Evolutionary conservation across 2,329 filamentous ascomycete species (phyloP).

Genomic region (Drechmeria coniospora): DNA sequence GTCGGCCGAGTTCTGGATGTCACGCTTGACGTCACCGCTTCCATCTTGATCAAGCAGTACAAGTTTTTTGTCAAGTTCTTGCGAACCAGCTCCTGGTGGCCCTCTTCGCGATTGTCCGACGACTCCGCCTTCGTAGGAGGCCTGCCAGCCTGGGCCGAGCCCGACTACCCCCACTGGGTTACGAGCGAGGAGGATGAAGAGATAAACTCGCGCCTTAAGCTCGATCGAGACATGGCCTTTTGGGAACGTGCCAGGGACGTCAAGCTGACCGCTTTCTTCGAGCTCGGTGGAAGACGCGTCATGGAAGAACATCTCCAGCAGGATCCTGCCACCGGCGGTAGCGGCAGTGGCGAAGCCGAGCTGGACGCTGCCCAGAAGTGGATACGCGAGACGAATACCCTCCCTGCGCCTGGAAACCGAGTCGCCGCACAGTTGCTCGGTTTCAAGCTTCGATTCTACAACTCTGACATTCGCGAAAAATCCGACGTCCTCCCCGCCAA

Average conservation of each 20-base stretch:
- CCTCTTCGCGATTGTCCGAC: conserved; percentile 39
- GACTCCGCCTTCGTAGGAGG: conserved; percentile 36
- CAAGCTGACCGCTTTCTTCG: conserved; percentile 76
- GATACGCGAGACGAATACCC: conserved; percentile 65
- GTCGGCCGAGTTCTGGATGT: conserved; percentile 90
- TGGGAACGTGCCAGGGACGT: conserved; percentile 66
- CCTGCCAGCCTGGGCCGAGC: conserved; percentile 75
- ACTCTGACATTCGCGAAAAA: conserved; percentile 59
- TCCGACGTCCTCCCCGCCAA: conserved; percentile 77
- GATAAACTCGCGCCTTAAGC: conserved; percentile 37
- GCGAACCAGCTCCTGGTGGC: conserved; percentile 93
- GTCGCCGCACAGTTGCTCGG: conserved; percentile 89
- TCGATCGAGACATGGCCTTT: conserved; percentile 56
- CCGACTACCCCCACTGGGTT: conserved; percentile 47
- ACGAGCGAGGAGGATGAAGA: conserved; percentile 55
- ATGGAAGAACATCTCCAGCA: conserved; percentile 40
- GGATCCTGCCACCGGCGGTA: conserved; percentile 21
- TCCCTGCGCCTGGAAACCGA: conserved; percentile 74
- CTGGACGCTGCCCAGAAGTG: conserved; percentile 50
- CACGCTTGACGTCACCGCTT: conserved; percentile 86
- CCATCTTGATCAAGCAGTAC: conserved; percentile 81
- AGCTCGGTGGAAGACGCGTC: conserved; percentile 60
- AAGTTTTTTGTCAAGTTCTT: conserved; percentile 91
- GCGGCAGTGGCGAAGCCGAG: conserved; percentile 27
- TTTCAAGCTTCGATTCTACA: conserved; percentile 94